Evolutionary conservation across 225 moss, liverwort and hornwort species (phyloP), one percentile per base, ranked within the genome.

Genomic region (Polytrichum commune): DNA sequence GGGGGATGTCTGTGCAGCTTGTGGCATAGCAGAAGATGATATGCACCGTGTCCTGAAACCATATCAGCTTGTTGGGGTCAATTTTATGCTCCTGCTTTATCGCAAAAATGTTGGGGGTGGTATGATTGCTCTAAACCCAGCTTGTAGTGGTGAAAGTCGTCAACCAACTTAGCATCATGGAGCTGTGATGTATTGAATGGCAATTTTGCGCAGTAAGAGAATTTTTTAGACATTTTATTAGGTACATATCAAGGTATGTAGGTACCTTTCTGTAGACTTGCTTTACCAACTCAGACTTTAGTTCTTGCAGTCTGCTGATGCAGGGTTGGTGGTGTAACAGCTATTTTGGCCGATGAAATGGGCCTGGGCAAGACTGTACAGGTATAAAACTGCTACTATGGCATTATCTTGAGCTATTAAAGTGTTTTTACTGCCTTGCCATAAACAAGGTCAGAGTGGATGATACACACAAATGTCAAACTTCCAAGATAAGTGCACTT

Each of bases 341-440:
- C 96, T 78, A 97, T 97, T 68, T 74, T 97, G 64, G 96, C 96
- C 24, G 96, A 97, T 74, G 96, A 97, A 88, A 97, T 94, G 96
- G 96, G 96, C 61, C 92, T 97, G 5, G 93, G 96, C 27, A 97
- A 97, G 80, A 94, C 96, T 69, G 96, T 97, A 53, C 96, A 97
- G 88, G 88, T 88, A 46, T 62, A 24, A 20, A 22, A 8, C 22
- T n/a, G 6, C 9, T 16, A 13, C 16, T 46, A 2, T 46, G 46
- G 46, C 46, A 16, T 46, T 46, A 13, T 46, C 46, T 3, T 16
- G 46, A 46, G 46, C 46, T 46, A 3, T 46, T 46, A 46, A 13
- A 13, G 4, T 46, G 3, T 3, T 46, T 46, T 46, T 10, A 46
- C 46, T 46, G 3, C 46, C 46, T 46, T 46, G 46, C 4, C 46